Evolutionary conservation across 306 rosid genomes (phyloP), one percentile per base, ranked within the genome.

Genomic region (Trifolium dubium): DNA sequence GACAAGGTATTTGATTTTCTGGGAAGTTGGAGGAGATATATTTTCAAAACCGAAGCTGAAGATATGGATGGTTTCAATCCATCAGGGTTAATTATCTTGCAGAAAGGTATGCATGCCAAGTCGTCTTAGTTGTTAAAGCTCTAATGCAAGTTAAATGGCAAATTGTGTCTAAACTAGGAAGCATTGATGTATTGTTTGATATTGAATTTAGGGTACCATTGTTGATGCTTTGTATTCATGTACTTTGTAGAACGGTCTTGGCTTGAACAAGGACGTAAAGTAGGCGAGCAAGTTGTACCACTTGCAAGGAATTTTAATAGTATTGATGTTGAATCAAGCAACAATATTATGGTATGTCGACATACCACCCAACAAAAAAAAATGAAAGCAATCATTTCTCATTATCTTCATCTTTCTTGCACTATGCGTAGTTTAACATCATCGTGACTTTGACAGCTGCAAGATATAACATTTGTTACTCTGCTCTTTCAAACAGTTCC

Each of bases 31-130:
- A 92, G 87, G 84, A 81, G 92, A 64, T 89, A 87, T 80, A 86
- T 84, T 75, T 87, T 92, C 78, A 80, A 89, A 86, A 83, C 91
- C 2, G 99, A 94, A 87, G 88, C 78, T 55, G 99, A 92, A 77
- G 96, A 94, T 87, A 87, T 82, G 84, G 92, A 92, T 83, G 97
- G 99, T 70, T 89, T 92, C 64, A 89, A 94, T 80, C 93, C 96
- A 30, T 94, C 97, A 13, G 99, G 99, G 40, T 72, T 94, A 83
- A 87, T 94, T 59, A 94, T 94, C 85, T 83, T 94, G 80, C 95
- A 92, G 77, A 92, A 87, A 89, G 99, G 99, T 90, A 79, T 41
- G 72, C 61, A 47, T 73, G 40, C 80, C 13, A 19, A 66, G 69
- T 75, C 70, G 55, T 71, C n/a, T 61, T n/a, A 10, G 2, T 55